Conservation (phyloP, 2,329 filamentous ascomycete species). For the Colletotrichum caudatum region DNA sequence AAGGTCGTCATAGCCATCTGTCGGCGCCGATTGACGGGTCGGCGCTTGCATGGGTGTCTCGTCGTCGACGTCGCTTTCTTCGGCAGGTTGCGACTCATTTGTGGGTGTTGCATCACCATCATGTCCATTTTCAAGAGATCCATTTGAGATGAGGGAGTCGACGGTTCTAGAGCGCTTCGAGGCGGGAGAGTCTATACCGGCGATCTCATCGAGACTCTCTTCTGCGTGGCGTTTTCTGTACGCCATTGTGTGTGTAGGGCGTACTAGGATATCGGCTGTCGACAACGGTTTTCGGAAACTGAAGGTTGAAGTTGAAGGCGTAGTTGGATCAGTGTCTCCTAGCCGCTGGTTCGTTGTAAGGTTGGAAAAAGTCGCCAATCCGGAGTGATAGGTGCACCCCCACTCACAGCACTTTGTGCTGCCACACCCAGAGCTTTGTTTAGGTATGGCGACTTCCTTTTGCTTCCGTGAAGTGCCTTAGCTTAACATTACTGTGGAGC, state of each 20-base stretch:
- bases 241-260: conserved; percentile 21
- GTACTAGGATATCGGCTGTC: neutral
- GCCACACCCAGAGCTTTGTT: conserved; percentile 34
- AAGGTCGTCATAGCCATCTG: conserved; percentile 91
- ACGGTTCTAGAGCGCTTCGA: conserved; percentile 69
- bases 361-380: conserved; percentile 36
- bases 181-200: conserved; percentile 66
- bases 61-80: conserved; percentile 57
- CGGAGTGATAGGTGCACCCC: conserved; percentile 25
- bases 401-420: neutral
- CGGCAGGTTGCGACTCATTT: conserved; percentile 48
- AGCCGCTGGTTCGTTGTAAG: neutral
- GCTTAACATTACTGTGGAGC: too few species aligned
- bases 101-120: conserved; percentile 41
- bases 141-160: conserved; percentile 52
- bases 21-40: conserved; percentile 79
- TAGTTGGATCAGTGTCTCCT: neutral
- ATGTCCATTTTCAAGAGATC: conserved; percentile 52
- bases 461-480: neutral
- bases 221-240: conserved; percentile 67
- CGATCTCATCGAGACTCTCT: conserved; percentile 69
- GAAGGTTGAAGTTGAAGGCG: conserved; percentile 14
- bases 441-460: neutral
- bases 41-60: conserved; percentile 57
- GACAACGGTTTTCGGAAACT: neutral